Conservation (phyloP, 148 eudicot genomes). For the Fagopyrum esculentum region DNA sequence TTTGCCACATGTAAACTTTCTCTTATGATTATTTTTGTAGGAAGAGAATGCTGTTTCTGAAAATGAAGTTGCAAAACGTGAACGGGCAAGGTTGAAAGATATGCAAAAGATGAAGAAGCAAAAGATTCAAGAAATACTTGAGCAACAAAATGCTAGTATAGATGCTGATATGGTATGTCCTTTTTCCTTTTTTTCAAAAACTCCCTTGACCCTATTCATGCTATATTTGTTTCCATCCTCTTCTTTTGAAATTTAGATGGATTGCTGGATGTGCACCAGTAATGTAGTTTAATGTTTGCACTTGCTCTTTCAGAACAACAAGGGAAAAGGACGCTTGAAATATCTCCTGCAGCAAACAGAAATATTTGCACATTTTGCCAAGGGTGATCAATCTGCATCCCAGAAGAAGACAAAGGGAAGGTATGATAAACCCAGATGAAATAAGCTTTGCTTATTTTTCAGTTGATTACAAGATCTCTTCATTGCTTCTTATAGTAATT, state of each 20-base stretch:
- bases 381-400: constrained; percentile 62
- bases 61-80: constrained; percentile 60
- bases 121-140: constrained; percentile 80
- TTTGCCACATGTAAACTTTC: not conserved
- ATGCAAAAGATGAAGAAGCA: constrained; percentile 84
- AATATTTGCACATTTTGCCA: constrained; percentile 95
- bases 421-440: constrained; percentile 23
- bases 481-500: not conserved
- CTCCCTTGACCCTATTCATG: not conserved
- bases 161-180: constrained; percentile 87
- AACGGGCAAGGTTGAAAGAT: constrained; percentile 65
- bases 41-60: constrained; percentile 35
- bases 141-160: constrained; percentile 74
- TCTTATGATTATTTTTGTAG: constrained; percentile 22
- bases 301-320: constrained; percentile 55
- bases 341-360: constrained; percentile 95
- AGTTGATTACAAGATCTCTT: not conserved
- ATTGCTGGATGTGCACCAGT: constrained; percentile 3
- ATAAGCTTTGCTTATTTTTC: not conserved
- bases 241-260: not conserved
- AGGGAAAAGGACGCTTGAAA: constrained; percentile 88
- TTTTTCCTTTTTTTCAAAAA: no score
- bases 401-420: constrained; percentile 70
- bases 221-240: not conserved
- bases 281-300: not conserved